These are phyloP conservation scores for Oryza rufipogon DNA, from an alignment of 176 grass and related monocot genomes.

Conservation along the genomic window DNA sequence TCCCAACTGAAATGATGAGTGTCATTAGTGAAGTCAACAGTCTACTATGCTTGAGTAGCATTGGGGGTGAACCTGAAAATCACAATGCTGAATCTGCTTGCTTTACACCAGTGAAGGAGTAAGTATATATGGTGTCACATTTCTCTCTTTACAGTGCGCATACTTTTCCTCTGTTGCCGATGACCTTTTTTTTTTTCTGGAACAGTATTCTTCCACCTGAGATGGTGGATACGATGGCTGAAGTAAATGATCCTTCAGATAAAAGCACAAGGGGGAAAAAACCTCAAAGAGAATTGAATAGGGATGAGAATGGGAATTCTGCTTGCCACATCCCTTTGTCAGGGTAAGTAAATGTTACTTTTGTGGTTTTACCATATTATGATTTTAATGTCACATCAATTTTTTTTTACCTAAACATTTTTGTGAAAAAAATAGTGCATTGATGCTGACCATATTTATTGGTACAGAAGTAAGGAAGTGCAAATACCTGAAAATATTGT, in stretches of 20 bases:
- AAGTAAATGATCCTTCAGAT: slow-evolving; percentile 37
- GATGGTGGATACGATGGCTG: slow-evolving; percentile 54
- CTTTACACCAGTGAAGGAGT: slow-evolving; percentile 82
- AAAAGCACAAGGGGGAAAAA: slow-evolving; percentile 41
- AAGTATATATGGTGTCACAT: slow-evolving; percentile 47
- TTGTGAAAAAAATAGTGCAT: slow-evolving; percentile 23
- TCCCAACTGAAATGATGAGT: slow-evolving; percentile 60
- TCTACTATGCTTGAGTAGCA: slow-evolving; percentile 27
- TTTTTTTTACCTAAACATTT: slow-evolving; percentile 7
- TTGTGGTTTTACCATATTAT: background rate
- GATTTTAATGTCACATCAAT: slow-evolving; percentile 20
- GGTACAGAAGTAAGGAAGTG: slow-evolving; percentile 37
- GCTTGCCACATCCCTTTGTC: slow-evolving; percentile 20
- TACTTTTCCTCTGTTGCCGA: slow-evolving; percentile 30
- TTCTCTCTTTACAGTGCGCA: slow-evolving; percentile 20
- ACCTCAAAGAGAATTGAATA: slow-evolving; percentile 35
- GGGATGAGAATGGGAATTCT: slow-evolving; percentile 16
- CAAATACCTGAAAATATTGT: slow-evolving; percentile 34
- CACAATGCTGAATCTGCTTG: slow-evolving; percentile 58
- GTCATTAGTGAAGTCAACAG: slow-evolving; percentile 53
- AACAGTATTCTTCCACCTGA: slow-evolving; percentile 77
- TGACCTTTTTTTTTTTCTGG: slow-evolving; percentile 38
- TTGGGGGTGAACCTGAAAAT: slow-evolving; percentile 41
- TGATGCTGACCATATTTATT: slow-evolving; percentile 41
- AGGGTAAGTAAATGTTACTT: slow-evolving; percentile 45